These are phyloP conservation scores for Tardiomyces depauwii DNA, from an alignment of 1,139 yeast genomes.

Conservation along the genomic window DNA sequence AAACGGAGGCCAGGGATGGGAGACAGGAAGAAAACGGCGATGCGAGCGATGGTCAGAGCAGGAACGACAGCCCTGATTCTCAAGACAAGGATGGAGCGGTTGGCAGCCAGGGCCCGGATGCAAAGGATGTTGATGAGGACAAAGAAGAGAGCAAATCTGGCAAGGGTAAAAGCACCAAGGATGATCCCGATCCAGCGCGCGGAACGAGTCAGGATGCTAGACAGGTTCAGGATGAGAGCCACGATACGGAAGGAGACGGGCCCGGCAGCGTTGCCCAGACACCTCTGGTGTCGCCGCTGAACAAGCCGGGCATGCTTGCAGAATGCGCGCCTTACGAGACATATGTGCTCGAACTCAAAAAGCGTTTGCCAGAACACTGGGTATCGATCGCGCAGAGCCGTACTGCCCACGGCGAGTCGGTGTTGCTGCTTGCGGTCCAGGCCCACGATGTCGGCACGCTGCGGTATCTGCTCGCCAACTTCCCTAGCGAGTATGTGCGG, in stretches of 20 bases:
- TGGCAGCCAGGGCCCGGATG: too few relatives aligned
- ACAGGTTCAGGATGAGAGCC: not conserved
- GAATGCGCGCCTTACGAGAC: slow-evolving; percentile 1
- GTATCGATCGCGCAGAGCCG: slow-evolving; percentile 15
- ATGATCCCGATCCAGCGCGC: too few relatives aligned
- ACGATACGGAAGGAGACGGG: slow-evolving; percentile 1
- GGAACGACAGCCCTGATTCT: slow-evolving; percentile 3
- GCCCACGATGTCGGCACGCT: slow-evolving; percentile 27
- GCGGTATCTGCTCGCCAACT: slow-evolving; percentile 36
- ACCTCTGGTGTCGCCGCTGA: slow-evolving; percentile 33
- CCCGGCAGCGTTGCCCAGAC: slow-evolving; percentile 30
- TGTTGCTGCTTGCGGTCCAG: slow-evolving; percentile 25
- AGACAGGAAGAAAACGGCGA: not conserved
- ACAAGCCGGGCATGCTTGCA: slow-evolving; percentile 3
- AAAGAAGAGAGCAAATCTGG: too few relatives aligned
- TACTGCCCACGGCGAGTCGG: slow-evolving; percentile 56
- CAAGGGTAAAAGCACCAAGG: too few relatives aligned
- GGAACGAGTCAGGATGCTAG: too few relatives aligned
- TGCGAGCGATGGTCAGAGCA: not conserved
- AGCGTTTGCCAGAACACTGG: not conserved
- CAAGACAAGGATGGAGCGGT: too few relatives aligned
- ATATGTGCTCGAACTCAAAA: not conserved
- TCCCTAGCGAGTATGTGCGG: slow-evolving; percentile 55
- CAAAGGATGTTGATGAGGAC: too few relatives aligned
- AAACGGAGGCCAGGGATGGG: not conserved